Conservation (phyloP, 2,329 filamentous ascomycete genomes). For the Aspergillus sp. region DNA sequence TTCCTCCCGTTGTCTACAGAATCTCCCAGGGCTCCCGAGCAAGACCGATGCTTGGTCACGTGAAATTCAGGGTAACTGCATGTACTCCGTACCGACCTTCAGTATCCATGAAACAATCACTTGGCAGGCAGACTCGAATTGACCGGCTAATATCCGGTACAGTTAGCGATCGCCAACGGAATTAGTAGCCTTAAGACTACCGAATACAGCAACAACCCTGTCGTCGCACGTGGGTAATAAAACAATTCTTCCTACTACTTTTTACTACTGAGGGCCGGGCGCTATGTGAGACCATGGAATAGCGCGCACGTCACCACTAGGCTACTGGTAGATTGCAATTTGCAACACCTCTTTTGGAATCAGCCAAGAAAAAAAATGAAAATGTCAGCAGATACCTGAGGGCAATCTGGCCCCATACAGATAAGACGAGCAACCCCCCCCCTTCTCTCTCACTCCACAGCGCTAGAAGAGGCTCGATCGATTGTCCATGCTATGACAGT, state of each 20-base stretch:
- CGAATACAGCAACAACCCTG: not conserved
- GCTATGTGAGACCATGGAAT: not conserved
- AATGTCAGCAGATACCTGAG: not conserved
- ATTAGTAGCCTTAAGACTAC: not conserved
- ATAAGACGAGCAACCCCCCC: not conserved
- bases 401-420: not conserved
- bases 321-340: not conserved
- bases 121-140: constrained; percentile 3
- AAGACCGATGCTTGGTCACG: not conserved
- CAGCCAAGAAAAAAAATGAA: not conserved
- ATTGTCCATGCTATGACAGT: constrained; percentile 2
- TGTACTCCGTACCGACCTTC: not conserved
- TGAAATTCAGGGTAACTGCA: not conserved
- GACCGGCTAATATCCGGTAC: not conserved
- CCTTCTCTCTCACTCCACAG: not conserved
- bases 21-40: not conserved
- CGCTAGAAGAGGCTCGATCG: not conserved
- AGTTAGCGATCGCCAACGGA: not conserved
- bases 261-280: not conserved
- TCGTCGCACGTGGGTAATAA: not conserved
- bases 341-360: not conserved
- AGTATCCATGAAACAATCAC: not conserved
- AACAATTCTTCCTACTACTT: not conserved
- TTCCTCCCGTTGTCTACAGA: constrained; percentile 9
- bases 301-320: not conserved